These are phyloP conservation scores for Mortierella sp. DNA, from an alignment of 371 early-diverging fungal genomes.

Conservation along the genomic window DNA sequence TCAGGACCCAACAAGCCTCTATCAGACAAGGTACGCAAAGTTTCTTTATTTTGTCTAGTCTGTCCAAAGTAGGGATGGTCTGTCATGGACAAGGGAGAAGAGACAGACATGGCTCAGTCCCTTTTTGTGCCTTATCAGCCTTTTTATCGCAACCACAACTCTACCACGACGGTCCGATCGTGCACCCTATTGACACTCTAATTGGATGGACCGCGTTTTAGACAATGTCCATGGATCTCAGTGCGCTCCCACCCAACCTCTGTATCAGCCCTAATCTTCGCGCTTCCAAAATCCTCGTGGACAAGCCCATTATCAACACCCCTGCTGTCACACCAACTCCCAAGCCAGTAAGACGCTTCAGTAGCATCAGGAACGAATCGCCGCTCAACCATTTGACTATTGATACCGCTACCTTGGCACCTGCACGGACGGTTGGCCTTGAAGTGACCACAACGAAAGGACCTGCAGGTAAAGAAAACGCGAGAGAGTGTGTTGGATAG, in stretches of 20 bases:
- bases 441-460: conserved; percentile 2
- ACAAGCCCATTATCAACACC: conserved; percentile 13
- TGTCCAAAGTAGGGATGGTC: too few relatives aligned
- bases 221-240: conserved; percentile 12
- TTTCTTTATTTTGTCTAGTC: not conserved
- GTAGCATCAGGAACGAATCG: not conserved
- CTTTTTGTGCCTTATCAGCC: too few relatives aligned
- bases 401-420: conserved; percentile 11
- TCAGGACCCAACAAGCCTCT: not conserved
- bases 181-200: too few relatives aligned
- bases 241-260: conserved; percentile 23
- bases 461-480: conserved; percentile 9
- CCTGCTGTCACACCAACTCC: not conserved
- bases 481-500: not conserved
- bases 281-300: conserved; percentile 34
- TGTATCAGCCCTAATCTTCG: conserved; percentile 22
- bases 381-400: conserved; percentile 15
- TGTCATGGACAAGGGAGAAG: too few relatives aligned
- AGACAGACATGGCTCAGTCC: too few relatives aligned
- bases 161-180: too few relatives aligned
- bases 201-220: not conserved
- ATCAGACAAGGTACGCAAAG: not conserved
- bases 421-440: conserved; percentile 29
- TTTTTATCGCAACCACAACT: too few relatives aligned
- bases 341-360: conserved; percentile 15